Conservation (phyloP, 768 basidiomycete genomes). For the Agrocybe chaxingu region DNA sequence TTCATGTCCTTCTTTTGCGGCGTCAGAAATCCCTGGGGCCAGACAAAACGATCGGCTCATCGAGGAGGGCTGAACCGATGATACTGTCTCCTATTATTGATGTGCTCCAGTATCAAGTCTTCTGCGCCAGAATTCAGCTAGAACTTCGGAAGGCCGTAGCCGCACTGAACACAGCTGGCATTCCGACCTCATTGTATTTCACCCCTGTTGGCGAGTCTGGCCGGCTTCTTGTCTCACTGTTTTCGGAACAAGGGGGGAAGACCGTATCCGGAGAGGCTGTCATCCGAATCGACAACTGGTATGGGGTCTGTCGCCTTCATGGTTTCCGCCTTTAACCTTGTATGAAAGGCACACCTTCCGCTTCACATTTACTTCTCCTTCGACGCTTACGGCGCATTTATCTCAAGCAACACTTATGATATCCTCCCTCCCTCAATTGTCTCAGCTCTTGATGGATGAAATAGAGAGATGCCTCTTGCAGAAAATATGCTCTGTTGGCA, state of each 20-base stretch:
- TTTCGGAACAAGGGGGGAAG: constrained; percentile 36
- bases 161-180: constrained; percentile 51
- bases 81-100: constrained; percentile 77
- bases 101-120: constrained; percentile 74
- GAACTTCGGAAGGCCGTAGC: constrained; percentile 52
- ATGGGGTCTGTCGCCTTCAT: constrained; percentile 6
- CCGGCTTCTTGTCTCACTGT: constrained; percentile 47
- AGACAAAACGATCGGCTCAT: constrained; percentile 25
- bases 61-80: constrained; percentile 13
- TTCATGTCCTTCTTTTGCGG: constrained; percentile 64
- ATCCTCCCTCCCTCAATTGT: constrained; percentile 72
- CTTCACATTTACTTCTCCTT: constrained; percentile 74
- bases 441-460: constrained; percentile 74
- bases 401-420: constrained; percentile 75
- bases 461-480: constrained; percentile 67
- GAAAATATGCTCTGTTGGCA: constrained; percentile 67
- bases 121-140: constrained; percentile 57
- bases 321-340: constrained; percentile 1
- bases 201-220: constrained; percentile 69
- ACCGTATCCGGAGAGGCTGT: constrained; percentile 69
- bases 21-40: constrained; percentile 50
- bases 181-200: constrained; percentile 55
- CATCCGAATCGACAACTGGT: constrained; percentile 70
- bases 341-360: constrained; percentile 62
- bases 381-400: constrained; percentile 72